Conservation (phyloP, 179 eudicot species). For the Sideroxylon spinosum region DNA sequence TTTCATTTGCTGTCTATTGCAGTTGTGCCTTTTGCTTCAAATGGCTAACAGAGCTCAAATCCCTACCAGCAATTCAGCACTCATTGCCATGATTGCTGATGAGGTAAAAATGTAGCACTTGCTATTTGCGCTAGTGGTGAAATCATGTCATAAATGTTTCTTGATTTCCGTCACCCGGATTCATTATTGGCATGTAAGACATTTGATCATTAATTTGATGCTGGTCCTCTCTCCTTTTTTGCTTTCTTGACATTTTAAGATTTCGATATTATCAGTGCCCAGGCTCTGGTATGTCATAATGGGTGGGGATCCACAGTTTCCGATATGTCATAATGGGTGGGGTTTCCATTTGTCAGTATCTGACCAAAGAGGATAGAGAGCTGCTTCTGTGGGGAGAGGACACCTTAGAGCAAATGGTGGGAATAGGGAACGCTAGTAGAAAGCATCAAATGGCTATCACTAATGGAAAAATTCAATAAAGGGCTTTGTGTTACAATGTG, state of each 20-base stretch:
- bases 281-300: no score
- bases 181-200: not conserved
- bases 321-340: no score
- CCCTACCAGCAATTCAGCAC: constrained; percentile 67
- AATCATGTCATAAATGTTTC: not conserved
- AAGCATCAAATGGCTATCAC: no score
- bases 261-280: not conserved
- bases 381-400: no score
- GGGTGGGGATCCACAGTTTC: no score
- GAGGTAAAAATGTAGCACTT: constrained; percentile 47
- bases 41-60: constrained; percentile 70
- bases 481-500: no score
- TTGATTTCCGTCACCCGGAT: not conserved
- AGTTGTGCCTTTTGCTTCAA: constrained; percentile 2
- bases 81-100: constrained; percentile 85
- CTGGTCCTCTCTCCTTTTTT: not conserved
- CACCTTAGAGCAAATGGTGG: no score
- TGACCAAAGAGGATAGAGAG: no score
- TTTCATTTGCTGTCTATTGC: not conserved
- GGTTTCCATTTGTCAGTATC: no score
- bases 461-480: no score
- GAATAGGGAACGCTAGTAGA: no score
- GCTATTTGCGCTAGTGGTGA: not conserved
- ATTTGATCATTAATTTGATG: not conserved
- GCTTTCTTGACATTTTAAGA: no score